These are phyloP conservation scores for Fragilariopsis cylindrus DNA, from an alignment of 108 stramenopile genomes.

Conservation along the genomic window DNA sequence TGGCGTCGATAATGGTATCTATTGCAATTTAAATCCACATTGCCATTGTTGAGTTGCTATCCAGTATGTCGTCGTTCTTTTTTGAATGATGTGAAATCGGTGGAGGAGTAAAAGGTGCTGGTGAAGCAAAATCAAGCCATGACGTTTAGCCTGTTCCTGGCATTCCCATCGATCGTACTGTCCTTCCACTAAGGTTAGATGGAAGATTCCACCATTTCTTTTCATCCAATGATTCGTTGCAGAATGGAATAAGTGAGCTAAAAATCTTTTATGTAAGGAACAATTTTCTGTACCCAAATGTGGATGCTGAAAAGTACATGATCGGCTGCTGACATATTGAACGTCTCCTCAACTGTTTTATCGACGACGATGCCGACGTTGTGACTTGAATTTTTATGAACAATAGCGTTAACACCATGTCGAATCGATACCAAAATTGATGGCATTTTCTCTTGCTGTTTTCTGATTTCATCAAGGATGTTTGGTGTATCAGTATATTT, in stretches of 20 bases:
- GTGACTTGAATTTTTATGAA: slow-evolving; percentile 4
- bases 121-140: slow-evolving; percentile 58
- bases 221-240: slow-evolving; percentile 51
- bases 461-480: slow-evolving; percentile 49
- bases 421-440: slow-evolving; percentile 16
- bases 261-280: slow-evolving; percentile 65
- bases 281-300: slow-evolving; percentile 86
- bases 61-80: neutral
- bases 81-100: slow-evolving; percentile 23
- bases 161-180: slow-evolving; percentile 78
- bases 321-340: slow-evolving; percentile 13
- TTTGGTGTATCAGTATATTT: slow-evolving; percentile 57
- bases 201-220: slow-evolving; percentile 42
- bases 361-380: neutral
- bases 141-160: slow-evolving; percentile 52
- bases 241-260: slow-evolving; percentile 78
- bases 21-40: slow-evolving; percentile 3
- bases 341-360: no score
- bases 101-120: slow-evolving; percentile 59
- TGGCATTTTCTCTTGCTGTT: neutral
- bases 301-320: slow-evolving; percentile 85
- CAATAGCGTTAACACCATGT: slow-evolving; percentile 75
- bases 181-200: slow-evolving; percentile 70
- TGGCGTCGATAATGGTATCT: slow-evolving; percentile 73
- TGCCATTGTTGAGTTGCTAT: neutral